These are phyloP conservation scores for Adansonia madagascariensis DNA, from an alignment of 441 rosid species.

Conservation along the genomic window DNA sequence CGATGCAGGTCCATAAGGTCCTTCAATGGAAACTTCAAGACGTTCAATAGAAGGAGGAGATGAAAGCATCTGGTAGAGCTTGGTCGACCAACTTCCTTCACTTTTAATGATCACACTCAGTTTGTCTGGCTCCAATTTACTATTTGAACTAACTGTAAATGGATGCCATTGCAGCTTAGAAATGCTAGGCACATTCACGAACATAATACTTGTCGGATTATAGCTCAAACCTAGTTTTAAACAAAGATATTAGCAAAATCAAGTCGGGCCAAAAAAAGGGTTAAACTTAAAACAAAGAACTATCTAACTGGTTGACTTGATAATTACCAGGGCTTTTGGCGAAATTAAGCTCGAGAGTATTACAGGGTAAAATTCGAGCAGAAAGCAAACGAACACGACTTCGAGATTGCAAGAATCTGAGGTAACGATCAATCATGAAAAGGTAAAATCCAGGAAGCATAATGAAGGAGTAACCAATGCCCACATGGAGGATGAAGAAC, in stretches of 20 bases:
- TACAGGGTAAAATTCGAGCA: constrained; percentile 56
- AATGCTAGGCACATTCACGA: constrained; percentile 54
- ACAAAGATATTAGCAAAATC: neutral
- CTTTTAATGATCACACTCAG: constrained; percentile 51
- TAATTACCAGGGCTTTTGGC: constrained; percentile 45
- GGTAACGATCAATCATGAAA: constrained; percentile 67
- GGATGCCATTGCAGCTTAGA: constrained; percentile 71
- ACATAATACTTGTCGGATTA: constrained; percentile 51
- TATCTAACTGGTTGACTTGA: neutral
- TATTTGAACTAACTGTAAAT: constrained; percentile 52
- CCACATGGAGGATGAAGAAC: constrained; percentile 68
- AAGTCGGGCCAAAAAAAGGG: neutral
- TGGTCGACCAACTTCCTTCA: constrained; percentile 60
- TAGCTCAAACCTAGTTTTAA: constrained; percentile 42
- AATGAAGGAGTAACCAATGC: constrained; percentile 46
- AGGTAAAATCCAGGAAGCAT: constrained; percentile 68
- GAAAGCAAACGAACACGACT: constrained; percentile 48
- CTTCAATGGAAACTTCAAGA: constrained; percentile 52
- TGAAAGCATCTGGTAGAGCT: constrained; percentile 49
- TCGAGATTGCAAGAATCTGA: constrained; percentile 69
- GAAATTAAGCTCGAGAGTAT: constrained; percentile 57
- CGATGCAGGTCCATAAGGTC: constrained; percentile 62
- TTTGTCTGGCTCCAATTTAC: constrained; percentile 51
- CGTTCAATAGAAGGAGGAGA: constrained; percentile 44
- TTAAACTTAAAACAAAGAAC: neutral